Conservation (phyloP, 2,329 filamentous ascomycete species). For the Herpotrichia juniperi region DNA sequence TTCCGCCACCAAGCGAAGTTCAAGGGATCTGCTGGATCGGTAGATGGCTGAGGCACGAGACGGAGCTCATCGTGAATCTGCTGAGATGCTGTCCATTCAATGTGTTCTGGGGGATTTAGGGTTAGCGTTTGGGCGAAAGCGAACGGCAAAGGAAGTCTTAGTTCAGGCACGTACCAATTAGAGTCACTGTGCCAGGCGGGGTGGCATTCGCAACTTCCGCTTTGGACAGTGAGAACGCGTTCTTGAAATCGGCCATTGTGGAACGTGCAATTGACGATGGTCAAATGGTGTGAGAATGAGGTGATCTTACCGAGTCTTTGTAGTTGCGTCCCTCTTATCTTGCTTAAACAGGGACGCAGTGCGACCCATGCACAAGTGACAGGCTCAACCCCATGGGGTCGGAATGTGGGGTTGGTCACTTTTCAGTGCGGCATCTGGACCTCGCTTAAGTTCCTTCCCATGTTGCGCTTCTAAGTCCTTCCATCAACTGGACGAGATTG, state of each 20-base stretch:
- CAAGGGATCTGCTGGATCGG: constrained; percentile 48
- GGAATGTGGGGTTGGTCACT: constrained; percentile 1
- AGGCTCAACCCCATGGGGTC: constrained; percentile 6
- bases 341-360: background rate
- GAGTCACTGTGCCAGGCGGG: constrained; percentile 47
- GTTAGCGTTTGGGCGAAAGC: background rate
- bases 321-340: background rate
- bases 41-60: constrained; percentile 46
- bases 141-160: background rate
- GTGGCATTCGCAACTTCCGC: constrained; percentile 45
- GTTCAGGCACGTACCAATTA: constrained; percentile 49
- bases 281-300: background rate
- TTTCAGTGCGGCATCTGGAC: constrained; percentile 13
- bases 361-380: background rate
- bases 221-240: constrained; percentile 48
- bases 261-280: background rate
- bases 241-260: constrained; percentile 41
- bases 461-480: constrained; percentile 63
- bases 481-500: constrained; percentile 69
- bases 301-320: background rate
- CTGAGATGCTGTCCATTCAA: constrained; percentile 37
- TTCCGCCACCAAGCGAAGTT: constrained; percentile 48
- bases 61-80: constrained; percentile 43
- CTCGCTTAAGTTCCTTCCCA: background rate
- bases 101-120: constrained; percentile 28